Evolutionary conservation across 305 asterid genomes (phyloP).

Genomic region (Fraxinus angustifolia): DNA sequence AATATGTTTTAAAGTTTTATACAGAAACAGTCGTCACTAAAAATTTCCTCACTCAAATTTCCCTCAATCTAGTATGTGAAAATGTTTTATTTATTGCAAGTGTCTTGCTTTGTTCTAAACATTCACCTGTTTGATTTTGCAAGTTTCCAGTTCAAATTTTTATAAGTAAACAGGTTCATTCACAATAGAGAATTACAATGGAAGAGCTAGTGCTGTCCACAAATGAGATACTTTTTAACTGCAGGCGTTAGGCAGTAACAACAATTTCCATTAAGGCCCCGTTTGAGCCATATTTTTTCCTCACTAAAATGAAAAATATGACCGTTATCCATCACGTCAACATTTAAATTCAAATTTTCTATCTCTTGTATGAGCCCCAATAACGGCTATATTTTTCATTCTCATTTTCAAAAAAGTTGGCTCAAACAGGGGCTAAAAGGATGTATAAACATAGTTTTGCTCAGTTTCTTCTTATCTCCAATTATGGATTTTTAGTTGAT

Average conservation of each 20-base stretch:
- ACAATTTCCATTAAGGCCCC: not conserved
- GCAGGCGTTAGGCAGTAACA: not conserved
- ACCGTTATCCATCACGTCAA: too few species aligned
- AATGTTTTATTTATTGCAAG: not conserved
- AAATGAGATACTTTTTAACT: not conserved
- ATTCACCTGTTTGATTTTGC: not conserved
- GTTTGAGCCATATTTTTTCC: too few species aligned
- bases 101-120: not conserved
- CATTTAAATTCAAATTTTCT: too few species aligned
- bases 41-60: not conserved
- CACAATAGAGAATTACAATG: not conserved
- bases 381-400: too few species aligned
- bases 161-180: not conserved
- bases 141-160: not conserved
- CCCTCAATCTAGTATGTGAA: not conserved
- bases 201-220: not conserved
- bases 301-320: too few species aligned
- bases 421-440: not conserved
- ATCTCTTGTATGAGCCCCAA: too few species aligned
- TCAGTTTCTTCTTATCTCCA: not conserved
- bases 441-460: not conserved
- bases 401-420: too few species aligned
- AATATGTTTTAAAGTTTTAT: not conserved
- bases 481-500: not conserved
- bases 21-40: not conserved